Evolutionary conservation across 768 basidiomycete species (phyloP).

Genomic region (Pleurotus djamor): DNA sequence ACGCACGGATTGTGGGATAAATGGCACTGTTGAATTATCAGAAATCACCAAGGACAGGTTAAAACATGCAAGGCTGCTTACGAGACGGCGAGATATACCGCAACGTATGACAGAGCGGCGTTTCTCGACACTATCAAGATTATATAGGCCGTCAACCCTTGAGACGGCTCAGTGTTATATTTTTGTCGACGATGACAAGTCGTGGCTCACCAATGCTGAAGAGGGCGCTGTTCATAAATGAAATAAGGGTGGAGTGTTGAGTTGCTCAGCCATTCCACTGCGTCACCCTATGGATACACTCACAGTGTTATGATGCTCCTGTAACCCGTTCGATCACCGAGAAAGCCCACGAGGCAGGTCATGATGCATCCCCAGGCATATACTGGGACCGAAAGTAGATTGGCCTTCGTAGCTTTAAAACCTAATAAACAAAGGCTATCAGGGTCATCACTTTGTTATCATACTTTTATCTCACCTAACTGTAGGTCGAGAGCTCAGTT

Average conservation of each 20-base stretch:
- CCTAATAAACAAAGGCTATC: conserved; percentile 26
- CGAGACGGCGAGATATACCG: conserved; percentile 70
- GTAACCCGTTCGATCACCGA: conserved; percentile 58
- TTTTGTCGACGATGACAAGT: no score
- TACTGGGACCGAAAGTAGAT: conserved; percentile 75
- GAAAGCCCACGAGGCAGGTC: conserved; percentile 58
- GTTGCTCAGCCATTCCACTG: not conserved
- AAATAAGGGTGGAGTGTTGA: not conserved
- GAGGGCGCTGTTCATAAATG: conserved; percentile 15
- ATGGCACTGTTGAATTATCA: conserved; percentile 32
- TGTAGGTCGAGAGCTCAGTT: conserved; percentile 11
- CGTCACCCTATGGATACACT: conserved; percentile 14
- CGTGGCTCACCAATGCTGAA: conserved; percentile 21
- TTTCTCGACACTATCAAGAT: conserved; percentile 61
- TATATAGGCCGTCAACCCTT: conserved; percentile 59
- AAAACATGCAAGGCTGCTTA: conserved; percentile 30
- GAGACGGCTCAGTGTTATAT: not conserved
- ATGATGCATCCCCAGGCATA: conserved; percentile 72
- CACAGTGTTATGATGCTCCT: conserved; percentile 63
- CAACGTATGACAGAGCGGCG: conserved; percentile 70
- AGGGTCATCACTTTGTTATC: no score
- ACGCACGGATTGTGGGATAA: conserved; percentile 50
- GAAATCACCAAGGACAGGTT: not conserved
- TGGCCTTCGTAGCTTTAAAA: conserved; percentile 62
- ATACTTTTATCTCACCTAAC: conserved; percentile 25